Evolutionary conservation across 148 eudicot species (phyloP), one percentile per base, ranked within the genome.

Genomic region (Silene uniflora): DNA sequence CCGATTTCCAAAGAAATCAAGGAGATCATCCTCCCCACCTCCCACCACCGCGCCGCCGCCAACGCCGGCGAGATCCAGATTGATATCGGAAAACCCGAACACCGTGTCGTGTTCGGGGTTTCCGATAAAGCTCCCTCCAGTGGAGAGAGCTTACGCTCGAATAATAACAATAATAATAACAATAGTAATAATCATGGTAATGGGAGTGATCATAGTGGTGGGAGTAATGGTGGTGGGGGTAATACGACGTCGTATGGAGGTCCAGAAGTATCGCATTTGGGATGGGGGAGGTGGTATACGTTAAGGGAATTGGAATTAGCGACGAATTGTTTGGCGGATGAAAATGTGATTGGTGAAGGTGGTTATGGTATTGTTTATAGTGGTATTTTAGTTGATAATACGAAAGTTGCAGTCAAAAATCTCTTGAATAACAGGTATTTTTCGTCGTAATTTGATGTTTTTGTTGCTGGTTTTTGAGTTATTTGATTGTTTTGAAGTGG

Each of bases 261-360:
- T 71, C 98, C 97, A 0, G 91, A 92, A 68, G 96, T 92, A 29
- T 90, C 93, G 3, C 93, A 90, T 72, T 82, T 90, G 69, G 98
- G 98, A 9, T 95, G 98, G 98, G 92, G 92, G 3, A 75, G 90
- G 49, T 92, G 98, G 98, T 95, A 95, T 73, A 95, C 93, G 2
- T 72, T 92, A 55, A 78, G 98, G 49, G 98, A 95, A 83, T 81
- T 95, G 14, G 97, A 95, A 76, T 77, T 83, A 5, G 97, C 98
- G 0, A 92, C 95, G 0, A 88, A 95, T 81, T 86, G 88, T 2
- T 85, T 95, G 80, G 71, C 89, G 0, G 91, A 89, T 81, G 93
- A 77, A 77, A 95, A 92, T 81, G 97, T 95, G 70, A 95, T 95
- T 72, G 98, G 98, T 11, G 97, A 95, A 89, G 97, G 98, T 25